A percentile compares a stretch with the other conserved stretches of the same genome.
Conservation (phyloP, 257 asterid species). For the Primulina tabacum region DNA sequence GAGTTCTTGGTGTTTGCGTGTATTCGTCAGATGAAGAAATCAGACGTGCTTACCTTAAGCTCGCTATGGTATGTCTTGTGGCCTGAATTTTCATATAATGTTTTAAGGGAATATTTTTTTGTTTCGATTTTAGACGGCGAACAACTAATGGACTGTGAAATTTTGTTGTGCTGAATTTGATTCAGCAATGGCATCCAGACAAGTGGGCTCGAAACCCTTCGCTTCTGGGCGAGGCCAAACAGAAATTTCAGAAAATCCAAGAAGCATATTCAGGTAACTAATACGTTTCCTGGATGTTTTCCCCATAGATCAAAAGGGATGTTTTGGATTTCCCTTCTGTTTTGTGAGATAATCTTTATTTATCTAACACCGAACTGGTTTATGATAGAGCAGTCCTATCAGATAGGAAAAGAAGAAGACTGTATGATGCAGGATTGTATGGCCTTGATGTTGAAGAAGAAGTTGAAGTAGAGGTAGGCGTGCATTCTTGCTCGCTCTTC, state of each 20-base stretch:
- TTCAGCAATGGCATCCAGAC: constrained; percentile 97
- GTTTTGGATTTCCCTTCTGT: no score
- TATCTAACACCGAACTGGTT: background rate
- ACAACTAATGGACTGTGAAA: background rate
- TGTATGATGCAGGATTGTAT: constrained; percentile 55
- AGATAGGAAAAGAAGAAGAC: constrained; percentile 53
- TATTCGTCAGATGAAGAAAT: constrained; percentile 65
- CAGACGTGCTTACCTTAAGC: constrained; percentile 68
- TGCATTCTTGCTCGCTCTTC: no score
- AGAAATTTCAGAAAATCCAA: constrained; percentile 75
- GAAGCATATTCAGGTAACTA: constrained; percentile 76
- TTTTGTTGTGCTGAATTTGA: constrained; percentile 16
- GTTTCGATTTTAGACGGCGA: background rate
- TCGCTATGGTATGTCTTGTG: constrained; percentile 62
- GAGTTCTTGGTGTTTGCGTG: constrained; percentile 52
- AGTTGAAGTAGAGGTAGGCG: constrained; percentile 54
- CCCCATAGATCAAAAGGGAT: no score
- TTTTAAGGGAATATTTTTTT: background rate
- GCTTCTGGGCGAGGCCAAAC: constrained; percentile 60
- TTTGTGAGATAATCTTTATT: constrained; percentile 12
- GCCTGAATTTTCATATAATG: no score
- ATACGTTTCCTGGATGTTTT: no score
- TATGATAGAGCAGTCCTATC: constrained; percentile 55
- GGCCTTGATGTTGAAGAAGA: constrained; percentile 41
- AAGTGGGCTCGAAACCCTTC: constrained; percentile 63